These are phyloP conservation scores for Acacia pycnantha DNA, from an alignment of 331 rosid genomes.

Conservation along the genomic window DNA sequence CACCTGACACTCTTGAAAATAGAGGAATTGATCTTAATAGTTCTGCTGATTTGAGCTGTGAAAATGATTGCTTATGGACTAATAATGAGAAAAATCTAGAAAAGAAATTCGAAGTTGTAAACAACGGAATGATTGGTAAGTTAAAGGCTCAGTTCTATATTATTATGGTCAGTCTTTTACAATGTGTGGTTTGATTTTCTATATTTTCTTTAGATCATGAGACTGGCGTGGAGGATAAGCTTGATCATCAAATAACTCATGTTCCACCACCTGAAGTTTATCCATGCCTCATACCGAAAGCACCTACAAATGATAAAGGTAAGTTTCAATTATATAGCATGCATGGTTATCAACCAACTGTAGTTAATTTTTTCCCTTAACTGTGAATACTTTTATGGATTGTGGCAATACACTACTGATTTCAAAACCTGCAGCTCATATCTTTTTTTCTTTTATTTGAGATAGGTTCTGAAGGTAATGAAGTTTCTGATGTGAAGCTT, in stretches of 20 bases:
- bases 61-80: slow-evolving; percentile 12
- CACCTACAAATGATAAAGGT: slow-evolving; percentile 34
- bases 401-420: slow-evolving; percentile 3
- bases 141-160: slow-evolving; percentile 13
- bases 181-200: slow-evolving; percentile 25
- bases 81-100: slow-evolving; percentile 28
- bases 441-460: neutral
- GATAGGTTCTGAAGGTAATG: slow-evolving; percentile 43
- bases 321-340: slow-evolving; percentile 12
- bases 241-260: slow-evolving; percentile 23
- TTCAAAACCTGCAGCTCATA: slow-evolving; percentile 32
- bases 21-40: slow-evolving; percentile 28
- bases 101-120: slow-evolving; percentile 32
- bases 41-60: slow-evolving; percentile 22
- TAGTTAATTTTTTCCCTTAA: neutral
- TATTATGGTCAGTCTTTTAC: slow-evolving; percentile 3
- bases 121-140: slow-evolving; percentile 37
- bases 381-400: neutral
- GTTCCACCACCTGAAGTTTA: slow-evolving; percentile 21
- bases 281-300: slow-evolving; percentile 33
- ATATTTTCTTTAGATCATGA: slow-evolving; percentile 36
- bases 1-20: slow-evolving; percentile 18
- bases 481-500: slow-evolving; percentile 37
- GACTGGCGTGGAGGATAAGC: slow-evolving; percentile 22
- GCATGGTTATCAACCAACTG: neutral